Evolutionary conservation across 345 rosid genomes (phyloP), one percentile per base, ranked within the genome.

Genomic region (Pistacia vera): DNA sequence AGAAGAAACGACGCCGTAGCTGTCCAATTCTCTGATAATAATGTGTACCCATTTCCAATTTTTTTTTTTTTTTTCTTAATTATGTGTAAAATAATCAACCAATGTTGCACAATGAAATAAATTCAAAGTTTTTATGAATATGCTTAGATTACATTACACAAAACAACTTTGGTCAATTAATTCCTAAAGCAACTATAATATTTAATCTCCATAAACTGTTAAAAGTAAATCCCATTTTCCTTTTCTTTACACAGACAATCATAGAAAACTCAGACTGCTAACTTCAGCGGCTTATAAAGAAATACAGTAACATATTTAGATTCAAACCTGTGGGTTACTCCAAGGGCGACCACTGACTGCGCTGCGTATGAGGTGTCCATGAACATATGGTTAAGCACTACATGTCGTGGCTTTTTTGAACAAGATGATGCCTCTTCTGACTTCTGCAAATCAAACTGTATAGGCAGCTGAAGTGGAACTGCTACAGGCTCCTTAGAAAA

Each of bases 231-330:
- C 41, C 46, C 46, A 5, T 0, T 8, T 6, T n/a, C 11, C 62
- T 28, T 28, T 35, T 75, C 49, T 18, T 72, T 76, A 14, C 38
- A 18, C 13, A 28, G 77, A 59, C 38, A 49, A 52, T 56, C 63
- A 33, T 46, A 57, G 64, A 71, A 73, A 22, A 20, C 20, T 55
- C 35, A 5, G 5, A 25, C 13, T 54, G 81, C 78, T 83, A 90
- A 91, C 93, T 13, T 84, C 41, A 85, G 87, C 1, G 97, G 97
- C 86, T 93, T 96, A 78, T 91, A 92, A 59, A 93, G 95, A 75
- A 90, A 93, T 81, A 96, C 93, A 17, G 99, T 92, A 52, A 92
- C 94, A 70, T 93, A 93, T 77, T 92, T 96, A 62, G 99, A 90
- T 84, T 96, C 78, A 66, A 92, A 93, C 88, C 99, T 81, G 74